Base-by-base conservation (phyloP, 2,329 filamentous ascomycete species). In the Colletotrichum brevisporum region DNA sequence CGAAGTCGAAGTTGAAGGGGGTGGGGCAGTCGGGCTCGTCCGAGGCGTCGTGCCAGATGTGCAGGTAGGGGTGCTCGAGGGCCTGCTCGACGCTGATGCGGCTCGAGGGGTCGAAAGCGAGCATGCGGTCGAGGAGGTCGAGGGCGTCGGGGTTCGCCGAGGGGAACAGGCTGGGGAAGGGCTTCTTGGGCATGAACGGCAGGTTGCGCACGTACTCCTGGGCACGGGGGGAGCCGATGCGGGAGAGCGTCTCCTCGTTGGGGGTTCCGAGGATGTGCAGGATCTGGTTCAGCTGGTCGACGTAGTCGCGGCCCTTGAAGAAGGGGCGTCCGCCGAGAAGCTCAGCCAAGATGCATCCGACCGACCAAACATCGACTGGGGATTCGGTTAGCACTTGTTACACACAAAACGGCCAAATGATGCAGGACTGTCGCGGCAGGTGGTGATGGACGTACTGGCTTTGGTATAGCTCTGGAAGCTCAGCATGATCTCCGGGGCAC, bases 401-500 rank as follows among this genome's bases (percentile, higher is more conserved):
- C 31, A 36, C 51, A 54, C 47, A 15, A 60, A 53, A 6, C 6
- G 36, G 24, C 16, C 26, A 18, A 10, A 18, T 39, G 24, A 31
- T 13, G 21, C n/a, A 18, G 31, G n/a, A 21, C 43, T 18, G 15
- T 16, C 15, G 9, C 56, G 63, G 36, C 55, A 39, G 21, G 39
- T 18, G 31, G 21, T 50, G 13, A 26, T 63, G n/a, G 9, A 95
- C 95, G 66, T 90, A 98, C 96, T 99, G 75, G 96, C 96, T 94
- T 99, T 99, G 77, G 96, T 99, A 83, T 99, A 99, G 85, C 94
- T 98, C 83, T 98, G 95, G 89, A 99, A 99, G 85, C 94, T 98
- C 81, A 99, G 85, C 96, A 99, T 99, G 76, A 99, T 99, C 82
- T 99, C 96, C 5, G 96, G 96, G 4, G 96, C 96, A 83, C 88